Conservation (phyloP, 116 monocot genomes). For the Trichopus zeylanicus region DNA sequence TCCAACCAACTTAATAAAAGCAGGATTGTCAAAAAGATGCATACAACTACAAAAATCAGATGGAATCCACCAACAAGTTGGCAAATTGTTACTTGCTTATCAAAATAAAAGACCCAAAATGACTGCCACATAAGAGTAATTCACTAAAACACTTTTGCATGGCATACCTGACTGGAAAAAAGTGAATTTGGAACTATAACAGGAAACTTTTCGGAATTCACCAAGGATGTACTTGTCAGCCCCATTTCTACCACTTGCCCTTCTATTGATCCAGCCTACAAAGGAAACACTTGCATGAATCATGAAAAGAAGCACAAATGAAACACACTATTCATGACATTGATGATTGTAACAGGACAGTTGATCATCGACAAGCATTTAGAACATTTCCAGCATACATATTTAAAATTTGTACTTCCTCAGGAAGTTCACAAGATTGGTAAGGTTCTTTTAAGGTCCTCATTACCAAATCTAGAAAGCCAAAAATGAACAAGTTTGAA, state of each 20-base stretch:
- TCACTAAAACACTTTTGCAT: background rate
- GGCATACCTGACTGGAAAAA: conserved; percentile 82
- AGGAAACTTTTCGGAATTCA: conserved; percentile 83
- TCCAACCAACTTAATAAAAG: too few relatives aligned
- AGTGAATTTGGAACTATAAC: conserved; percentile 85
- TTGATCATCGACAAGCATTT: background rate
- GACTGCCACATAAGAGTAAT: too few relatives aligned
- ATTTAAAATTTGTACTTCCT: too few relatives aligned
- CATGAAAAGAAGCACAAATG: background rate
- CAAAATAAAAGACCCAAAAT: too few relatives aligned
- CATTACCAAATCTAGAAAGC: too few relatives aligned
- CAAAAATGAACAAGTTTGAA: too few relatives aligned
- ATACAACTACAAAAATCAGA: too few relatives aligned
- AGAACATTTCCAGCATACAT: background rate
- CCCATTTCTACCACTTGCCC: conserved; percentile 86
- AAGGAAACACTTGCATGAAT: background rate
- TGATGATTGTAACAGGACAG: background rate
- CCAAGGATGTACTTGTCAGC: conserved; percentile 66
- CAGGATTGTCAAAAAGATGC: too few relatives aligned
- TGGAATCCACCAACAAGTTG: too few relatives aligned
- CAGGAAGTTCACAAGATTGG: too few relatives aligned
- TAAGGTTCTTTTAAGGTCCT: too few relatives aligned
- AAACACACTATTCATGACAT: background rate
- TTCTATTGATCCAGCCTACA: conserved; percentile 90
- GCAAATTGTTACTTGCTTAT: too few relatives aligned